A percentile compares a stretch with the other conserved stretches of the same genome.
These are phyloP conservation scores for Suhomyces coccinellae DNA, from an alignment of 1,139 yeast genomes.

Conservation along the genomic window DNA sequence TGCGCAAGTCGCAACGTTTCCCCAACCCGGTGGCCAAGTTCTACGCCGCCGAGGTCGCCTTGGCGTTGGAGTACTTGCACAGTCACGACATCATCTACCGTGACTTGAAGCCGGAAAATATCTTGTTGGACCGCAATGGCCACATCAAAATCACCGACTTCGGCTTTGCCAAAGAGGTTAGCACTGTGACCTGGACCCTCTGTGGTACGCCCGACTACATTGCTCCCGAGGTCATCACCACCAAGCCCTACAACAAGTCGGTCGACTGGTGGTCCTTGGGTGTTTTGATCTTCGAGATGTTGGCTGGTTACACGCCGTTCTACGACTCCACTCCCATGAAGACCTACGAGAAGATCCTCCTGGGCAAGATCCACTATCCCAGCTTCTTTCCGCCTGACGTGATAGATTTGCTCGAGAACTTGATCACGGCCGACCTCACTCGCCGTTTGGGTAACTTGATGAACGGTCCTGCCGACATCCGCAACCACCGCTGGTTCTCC, in stretches of 20 bases:
- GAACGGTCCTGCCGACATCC: conserved; percentile 58
- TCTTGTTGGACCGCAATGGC: conserved; percentile 56
- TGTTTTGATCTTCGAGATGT: conserved; percentile 59
- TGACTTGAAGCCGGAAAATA: conserved; percentile 63
- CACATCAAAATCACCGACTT: conserved; percentile 62
- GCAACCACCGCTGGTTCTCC: conserved; percentile 58
- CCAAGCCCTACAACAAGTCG: conserved; percentile 61
- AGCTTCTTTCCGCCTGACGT: conserved; percentile 53
- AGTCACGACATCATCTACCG: conserved; percentile 58
- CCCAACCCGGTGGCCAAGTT: conserved; percentile 66
- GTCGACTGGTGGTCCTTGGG: conserved; percentile 71
- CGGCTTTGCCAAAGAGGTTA: conserved; percentile 63
- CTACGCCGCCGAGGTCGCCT: conserved; percentile 60
- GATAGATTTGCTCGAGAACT: conserved; percentile 47
- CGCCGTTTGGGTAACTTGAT: conserved; percentile 57
- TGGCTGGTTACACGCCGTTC: conserved; percentile 63
- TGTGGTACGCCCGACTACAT: conserved; percentile 68
- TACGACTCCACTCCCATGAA: conserved; percentile 64
- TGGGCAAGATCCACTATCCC: conserved; percentile 54
- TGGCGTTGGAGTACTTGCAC: conserved; percentile 60
- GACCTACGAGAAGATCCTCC: conserved; percentile 58
- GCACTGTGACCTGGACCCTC: conserved; percentile 58
- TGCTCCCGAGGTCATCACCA: conserved; percentile 63
- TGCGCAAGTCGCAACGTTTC: conserved; percentile 58
- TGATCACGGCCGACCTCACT: conserved; percentile 57